These are phyloP conservation scores for Lachancea lanzarotensis DNA, from an alignment of 805 yeast genomes.

Conservation along the genomic window DNA sequence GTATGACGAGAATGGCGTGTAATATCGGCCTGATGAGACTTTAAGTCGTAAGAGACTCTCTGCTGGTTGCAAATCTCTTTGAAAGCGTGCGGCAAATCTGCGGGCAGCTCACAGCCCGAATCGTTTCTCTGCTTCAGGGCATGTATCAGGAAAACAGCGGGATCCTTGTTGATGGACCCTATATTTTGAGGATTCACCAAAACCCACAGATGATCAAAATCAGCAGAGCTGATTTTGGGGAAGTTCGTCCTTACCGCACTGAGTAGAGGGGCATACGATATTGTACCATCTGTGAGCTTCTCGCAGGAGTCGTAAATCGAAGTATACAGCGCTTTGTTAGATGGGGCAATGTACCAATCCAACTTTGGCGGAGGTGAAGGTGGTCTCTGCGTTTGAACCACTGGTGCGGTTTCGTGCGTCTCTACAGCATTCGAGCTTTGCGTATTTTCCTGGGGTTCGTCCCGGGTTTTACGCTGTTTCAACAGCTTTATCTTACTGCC, in stretches of 20 bases:
- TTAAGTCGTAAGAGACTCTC: conserved; percentile 62
- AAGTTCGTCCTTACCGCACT: conserved; percentile 60
- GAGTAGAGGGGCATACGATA: conserved; percentile 63
- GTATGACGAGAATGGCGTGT: conserved; percentile 20
- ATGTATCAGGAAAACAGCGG: conserved; percentile 81
- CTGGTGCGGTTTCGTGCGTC: neutral
- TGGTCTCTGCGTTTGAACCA: neutral
- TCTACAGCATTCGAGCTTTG: neutral
- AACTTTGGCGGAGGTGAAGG: conserved; percentile 35
- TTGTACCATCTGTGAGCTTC: conserved; percentile 76
- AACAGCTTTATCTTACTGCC: conserved; percentile 79
- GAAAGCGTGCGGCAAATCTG: conserved; percentile 89
- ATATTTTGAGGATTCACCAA: conserved; percentile 84
- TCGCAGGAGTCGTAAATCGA: conserved; percentile 49
- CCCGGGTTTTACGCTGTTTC: conserved; percentile 58
- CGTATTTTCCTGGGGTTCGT: neutral
- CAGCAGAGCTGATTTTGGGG: conserved; percentile 70
- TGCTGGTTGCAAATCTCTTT: conserved; percentile 89
- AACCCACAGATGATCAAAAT: conserved; percentile 88
- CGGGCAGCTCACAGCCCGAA: conserved; percentile 76
- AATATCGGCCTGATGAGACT: conserved; percentile 47
- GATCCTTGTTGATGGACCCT: conserved; percentile 89
- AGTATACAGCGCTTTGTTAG: conserved; percentile 73
- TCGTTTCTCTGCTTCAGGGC: conserved; percentile 81
- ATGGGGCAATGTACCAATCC: conserved; percentile 95